Evolutionary conservation across 495 filamentous ascomycete genomes (phyloP).

Genomic region (Xylaria sp.): DNA sequence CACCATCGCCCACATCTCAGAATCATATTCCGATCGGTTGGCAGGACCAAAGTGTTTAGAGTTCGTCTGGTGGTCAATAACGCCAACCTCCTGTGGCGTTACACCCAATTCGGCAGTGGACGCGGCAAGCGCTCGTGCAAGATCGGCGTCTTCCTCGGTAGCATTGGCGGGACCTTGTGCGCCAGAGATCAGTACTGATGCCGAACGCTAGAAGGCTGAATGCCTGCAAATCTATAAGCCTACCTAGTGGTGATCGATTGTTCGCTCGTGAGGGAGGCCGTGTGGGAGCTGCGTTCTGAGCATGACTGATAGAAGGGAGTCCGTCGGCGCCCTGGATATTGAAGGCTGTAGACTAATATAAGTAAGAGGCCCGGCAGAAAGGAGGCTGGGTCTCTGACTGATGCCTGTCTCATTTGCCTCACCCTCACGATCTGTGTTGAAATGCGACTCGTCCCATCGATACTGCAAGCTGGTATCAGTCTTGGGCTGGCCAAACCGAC

Average conservation of each 20-base stretch:
- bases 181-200: constrained; percentile 40
- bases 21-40: constrained; percentile 73
- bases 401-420: constrained; percentile 38
- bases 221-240: constrained; percentile 49
- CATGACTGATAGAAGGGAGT: constrained; percentile 44
- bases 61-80: constrained; percentile 43
- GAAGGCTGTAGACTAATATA: constrained; percentile 53
- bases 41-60: constrained; percentile 71
- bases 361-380: constrained; percentile 17
- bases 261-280: constrained; percentile 74
- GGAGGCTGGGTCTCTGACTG: constrained; percentile 34
- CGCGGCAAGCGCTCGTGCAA: constrained; percentile 54
- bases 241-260: constrained; percentile 54
- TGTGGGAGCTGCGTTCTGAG: constrained; percentile 61
- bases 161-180: constrained; percentile 46
- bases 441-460: constrained; percentile 56
- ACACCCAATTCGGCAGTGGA: constrained; percentile 45
- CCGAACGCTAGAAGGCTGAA: constrained; percentile 31
- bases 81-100: constrained; percentile 54
- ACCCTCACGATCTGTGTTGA: constrained; percentile 54
- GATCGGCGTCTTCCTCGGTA: constrained; percentile 62
- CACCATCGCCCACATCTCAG: constrained; percentile 80
- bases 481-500: not conserved
- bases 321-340: constrained; percentile 63
- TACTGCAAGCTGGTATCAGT: constrained; percentile 46